Base-by-base conservation (phyloP, 1,284 basidiomycete genomes). In the Tranzscheliella williamsii region DNA sequence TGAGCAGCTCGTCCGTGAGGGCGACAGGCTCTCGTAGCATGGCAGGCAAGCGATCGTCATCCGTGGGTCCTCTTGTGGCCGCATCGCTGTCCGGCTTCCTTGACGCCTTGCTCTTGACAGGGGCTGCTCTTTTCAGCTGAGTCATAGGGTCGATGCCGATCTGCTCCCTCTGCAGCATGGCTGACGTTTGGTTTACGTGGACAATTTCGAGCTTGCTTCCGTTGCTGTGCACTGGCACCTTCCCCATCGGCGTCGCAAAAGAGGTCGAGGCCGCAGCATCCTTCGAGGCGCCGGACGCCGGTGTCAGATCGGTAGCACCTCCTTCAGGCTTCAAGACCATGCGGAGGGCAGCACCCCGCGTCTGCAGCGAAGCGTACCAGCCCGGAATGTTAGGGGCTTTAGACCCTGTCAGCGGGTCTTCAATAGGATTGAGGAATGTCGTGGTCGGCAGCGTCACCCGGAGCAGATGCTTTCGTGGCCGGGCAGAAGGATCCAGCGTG, bases 401-500 rank as follows among this genome's bases (percentile, higher is more conserved):
- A 4, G 42, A 42, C 3, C 49, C 57, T 4, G 52, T 62, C 5
- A 67, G 50, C 16, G 56, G 62, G 24, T 52, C 62, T 18, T 58
- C 57, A 6, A 66, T 52, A 2, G 55, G 53, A 18, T 66, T 47
- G 17, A 61, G 48, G 39, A 70, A 63, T 8, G 41, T 24, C 1
- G 55, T 56, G 13, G 52, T 60, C 3, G 74, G 63, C 5, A 76
- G 54, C 4, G 44, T 41, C 7, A 75, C 56, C 2, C 73, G 68
- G 9, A 76, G 51, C 4, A 74, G 56, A 42, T 76, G 74, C 43
- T 65, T 66, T 39, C 70, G 69, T 4, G 70, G 68, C n/a, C 70
- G 55, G 3, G 62, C 64, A 3, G 60, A 57, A 1, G 70, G 60
- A 38, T 70, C 65, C 2, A 72, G 65, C 17, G 74, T 75, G 3